Conservation (phyloP, 1,284 basidiomycete genomes). For the Apiotrichum sp. region DNA sequence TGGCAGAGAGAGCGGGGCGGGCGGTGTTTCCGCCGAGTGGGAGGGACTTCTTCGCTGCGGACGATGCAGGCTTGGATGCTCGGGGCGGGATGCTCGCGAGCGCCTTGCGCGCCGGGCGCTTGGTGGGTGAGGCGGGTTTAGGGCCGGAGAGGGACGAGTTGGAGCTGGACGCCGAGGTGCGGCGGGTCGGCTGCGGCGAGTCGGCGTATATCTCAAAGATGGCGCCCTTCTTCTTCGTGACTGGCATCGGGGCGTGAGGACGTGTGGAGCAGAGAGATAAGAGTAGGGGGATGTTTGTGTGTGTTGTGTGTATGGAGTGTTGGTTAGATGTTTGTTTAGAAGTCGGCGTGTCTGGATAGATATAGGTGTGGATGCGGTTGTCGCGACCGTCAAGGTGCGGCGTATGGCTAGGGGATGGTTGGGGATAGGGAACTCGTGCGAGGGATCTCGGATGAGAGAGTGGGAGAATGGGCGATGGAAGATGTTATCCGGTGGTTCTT, state of each 20-base stretch:
- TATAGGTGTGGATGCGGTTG: no score
- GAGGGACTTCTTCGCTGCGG: no score
- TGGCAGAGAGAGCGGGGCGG: no score
- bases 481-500: not conserved
- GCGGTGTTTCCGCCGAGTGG: no score
- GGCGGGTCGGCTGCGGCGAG: slow-evolving; percentile 24
- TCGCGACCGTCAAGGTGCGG: no score
- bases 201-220: slow-evolving; percentile 47
- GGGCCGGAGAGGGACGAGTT: not conserved
- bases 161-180: not conserved
- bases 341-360: no score
- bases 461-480: not conserved
- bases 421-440: no score
- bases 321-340: no score
- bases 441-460: not conserved
- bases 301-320: not conserved
- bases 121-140: not conserved
- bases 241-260: slow-evolving; percentile 32
- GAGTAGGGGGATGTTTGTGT: not conserved
- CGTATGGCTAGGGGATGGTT: not conserved
- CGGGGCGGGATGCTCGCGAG: not conserved
- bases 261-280: not conserved
- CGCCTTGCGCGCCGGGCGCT: not conserved
- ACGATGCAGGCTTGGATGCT: no score
- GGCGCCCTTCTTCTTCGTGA: slow-evolving; percentile 45